phyloP scores from a whole-genome alignment of 371 early-diverging fungal genomes.

The Circinella umbellata region DNA sequence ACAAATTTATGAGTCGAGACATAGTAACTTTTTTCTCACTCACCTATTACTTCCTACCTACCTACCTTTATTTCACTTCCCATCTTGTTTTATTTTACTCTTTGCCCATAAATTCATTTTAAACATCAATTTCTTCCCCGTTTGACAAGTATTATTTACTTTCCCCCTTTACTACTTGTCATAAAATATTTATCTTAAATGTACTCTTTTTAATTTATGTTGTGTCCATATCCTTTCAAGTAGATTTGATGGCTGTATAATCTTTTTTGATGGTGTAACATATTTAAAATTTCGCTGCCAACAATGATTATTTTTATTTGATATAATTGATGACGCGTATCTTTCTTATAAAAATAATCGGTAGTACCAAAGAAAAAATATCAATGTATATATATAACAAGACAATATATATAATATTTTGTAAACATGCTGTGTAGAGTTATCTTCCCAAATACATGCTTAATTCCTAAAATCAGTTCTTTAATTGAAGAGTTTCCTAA shows the following conservation, averaged over 20 bases:
- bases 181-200: conserved; percentile 6
- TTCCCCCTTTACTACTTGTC: not conserved
- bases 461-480: conserved; percentile 8
- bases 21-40: not conserved
- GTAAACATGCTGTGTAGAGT: not conserved
- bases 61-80: not conserved
- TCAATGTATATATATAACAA: no score
- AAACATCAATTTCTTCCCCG: not conserved
- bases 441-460: not conserved
- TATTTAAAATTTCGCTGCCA: not conserved
- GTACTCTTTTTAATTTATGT: conserved; percentile 5
- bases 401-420: no score
- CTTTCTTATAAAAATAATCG: not conserved
- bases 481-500: conserved; percentile 2
- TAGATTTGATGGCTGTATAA: not conserved
- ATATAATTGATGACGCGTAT: no score
- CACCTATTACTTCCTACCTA: not conserved
- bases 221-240: not conserved
- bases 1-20: not conserved
- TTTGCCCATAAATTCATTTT: not conserved
- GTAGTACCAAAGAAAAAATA: not conserved
- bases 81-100: not conserved
- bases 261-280: conserved; percentile 7
- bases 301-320: not conserved
- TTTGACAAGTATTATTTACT: not conserved